phyloP scores from a whole-genome alignment of 495 filamentous ascomycete species.

The Staphylotrichum longicolle region DNA sequence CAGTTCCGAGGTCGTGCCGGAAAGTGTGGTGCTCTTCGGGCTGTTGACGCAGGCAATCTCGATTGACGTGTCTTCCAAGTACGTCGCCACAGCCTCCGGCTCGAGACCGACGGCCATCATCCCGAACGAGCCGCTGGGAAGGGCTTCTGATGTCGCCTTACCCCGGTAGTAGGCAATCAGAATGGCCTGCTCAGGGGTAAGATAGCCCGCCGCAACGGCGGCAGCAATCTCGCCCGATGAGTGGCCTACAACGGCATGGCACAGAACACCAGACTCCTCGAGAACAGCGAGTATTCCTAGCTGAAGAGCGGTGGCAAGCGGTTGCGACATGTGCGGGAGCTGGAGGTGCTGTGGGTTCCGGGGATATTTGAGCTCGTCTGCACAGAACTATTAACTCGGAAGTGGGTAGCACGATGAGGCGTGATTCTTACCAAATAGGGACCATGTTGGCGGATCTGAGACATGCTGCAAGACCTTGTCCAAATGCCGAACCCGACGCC shows the following conservation, averaged over 20 bases:
- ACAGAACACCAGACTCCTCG: constrained; percentile 21
- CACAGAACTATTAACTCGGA: no score
- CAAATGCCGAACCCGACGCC: background rate
- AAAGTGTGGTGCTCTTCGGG: constrained; percentile 43
- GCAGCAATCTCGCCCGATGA: constrained; percentile 35
- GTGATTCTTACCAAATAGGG: background rate
- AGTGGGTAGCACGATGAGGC: no score
- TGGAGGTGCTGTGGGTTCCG: constrained; percentile 10
- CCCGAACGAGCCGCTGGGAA: constrained; percentile 27
- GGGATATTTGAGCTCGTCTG: background rate
- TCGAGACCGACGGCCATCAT: constrained; percentile 54
- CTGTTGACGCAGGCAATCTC: constrained; percentile 49
- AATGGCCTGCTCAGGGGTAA: constrained; percentile 12
- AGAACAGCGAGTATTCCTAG: constrained; percentile 27
- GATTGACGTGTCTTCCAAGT: constrained; percentile 11
- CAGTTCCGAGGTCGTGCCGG: constrained; percentile 32
- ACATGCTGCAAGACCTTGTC: constrained; percentile 18
- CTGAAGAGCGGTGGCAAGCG: constrained; percentile 29
- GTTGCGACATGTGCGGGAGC: constrained; percentile 23
- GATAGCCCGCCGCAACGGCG: constrained; percentile 10
- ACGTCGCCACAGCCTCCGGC: constrained; percentile 19
- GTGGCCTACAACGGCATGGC: constrained; percentile 30
- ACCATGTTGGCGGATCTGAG: constrained; percentile 6
- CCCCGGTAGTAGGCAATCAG: constrained; percentile 11
- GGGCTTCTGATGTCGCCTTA: background rate